These are phyloP conservation scores for Globisporangium yorkense DNA, from an alignment of 352 stramenopile species.

Conservation along the genomic window DNA sequence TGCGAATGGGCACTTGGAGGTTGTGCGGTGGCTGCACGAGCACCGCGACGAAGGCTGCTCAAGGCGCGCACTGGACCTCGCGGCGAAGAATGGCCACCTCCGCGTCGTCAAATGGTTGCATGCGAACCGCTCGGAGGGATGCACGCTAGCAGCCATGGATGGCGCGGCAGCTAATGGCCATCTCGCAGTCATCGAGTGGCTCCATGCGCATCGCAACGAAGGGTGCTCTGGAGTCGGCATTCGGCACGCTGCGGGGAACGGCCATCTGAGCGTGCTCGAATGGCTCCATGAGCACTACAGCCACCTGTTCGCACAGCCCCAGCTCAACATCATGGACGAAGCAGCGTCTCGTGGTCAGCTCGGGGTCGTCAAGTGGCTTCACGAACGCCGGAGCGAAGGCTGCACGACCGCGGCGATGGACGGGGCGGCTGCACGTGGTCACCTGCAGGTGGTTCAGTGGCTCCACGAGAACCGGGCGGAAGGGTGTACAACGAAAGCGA, in stretches of 20 bases:
- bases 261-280: constrained; percentile 26
- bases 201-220: constrained; percentile 37
- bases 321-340: constrained; percentile 37
- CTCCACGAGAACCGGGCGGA: constrained; percentile 33
- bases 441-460: constrained; percentile 40
- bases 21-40: constrained; percentile 41
- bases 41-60: constrained; percentile 32
- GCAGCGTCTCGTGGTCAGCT: constrained; percentile 29
- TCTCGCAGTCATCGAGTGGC: constrained; percentile 47
- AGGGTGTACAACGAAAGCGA: constrained; percentile 36
- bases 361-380: constrained; percentile 32
- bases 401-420: constrained; percentile 46
- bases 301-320: constrained; percentile 16
- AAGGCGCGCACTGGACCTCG: constrained; percentile 35
- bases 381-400: constrained; percentile 21
- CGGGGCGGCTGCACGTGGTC: constrained; percentile 22
- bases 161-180: constrained; percentile 36
- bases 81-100: constrained; percentile 46
- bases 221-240: constrained; percentile 29
- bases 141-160: constrained; percentile 43
- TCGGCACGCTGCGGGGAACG: constrained; percentile 31
- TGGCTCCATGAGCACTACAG: constrained; percentile 33
- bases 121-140: constrained; percentile 26
- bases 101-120: constrained; percentile 49
- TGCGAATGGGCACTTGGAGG: constrained; percentile 32